phyloP scores from a whole-genome alignment of 1,284 basidiomycete genomes.

The Naganishia sp. region DNA sequence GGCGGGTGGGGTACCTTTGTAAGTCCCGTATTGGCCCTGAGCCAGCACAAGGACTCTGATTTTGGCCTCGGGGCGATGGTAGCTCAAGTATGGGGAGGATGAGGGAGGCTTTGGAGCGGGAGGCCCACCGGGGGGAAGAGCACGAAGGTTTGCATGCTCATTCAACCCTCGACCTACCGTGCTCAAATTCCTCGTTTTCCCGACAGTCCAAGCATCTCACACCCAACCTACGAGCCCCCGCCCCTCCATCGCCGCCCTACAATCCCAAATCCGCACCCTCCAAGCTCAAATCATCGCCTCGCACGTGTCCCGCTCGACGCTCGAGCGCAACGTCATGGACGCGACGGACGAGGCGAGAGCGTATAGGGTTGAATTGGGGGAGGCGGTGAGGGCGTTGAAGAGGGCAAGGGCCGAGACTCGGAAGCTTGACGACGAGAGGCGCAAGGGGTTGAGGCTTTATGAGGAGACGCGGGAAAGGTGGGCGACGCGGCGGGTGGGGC shows the following conservation, averaged over 20 bases:
- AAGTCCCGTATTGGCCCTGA: not conserved
- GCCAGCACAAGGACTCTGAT: not conserved
- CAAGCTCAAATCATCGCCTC: conserved; percentile 51
- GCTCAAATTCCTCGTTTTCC: not conserved
- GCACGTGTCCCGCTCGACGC: conserved; percentile 42
- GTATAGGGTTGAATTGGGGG: conserved; percentile 46
- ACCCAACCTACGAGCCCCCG: not conserved
- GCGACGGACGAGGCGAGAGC: conserved; percentile 41
- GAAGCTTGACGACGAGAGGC: conserved; percentile 49
- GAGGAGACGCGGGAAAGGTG: conserved; percentile 48
- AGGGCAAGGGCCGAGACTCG: conserved; percentile 47
- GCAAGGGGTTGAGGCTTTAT: conserved; percentile 40
- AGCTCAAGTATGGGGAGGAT: conserved; percentile 34
- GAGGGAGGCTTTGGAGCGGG: conserved; percentile 24
- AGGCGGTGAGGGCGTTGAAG: conserved; percentile 45
- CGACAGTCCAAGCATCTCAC: conserved; percentile 4
- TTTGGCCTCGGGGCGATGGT: not conserved
- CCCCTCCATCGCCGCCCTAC: conserved; percentile 12
- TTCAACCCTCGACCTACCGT: not conserved
- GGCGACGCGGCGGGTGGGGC: conserved; percentile 21
- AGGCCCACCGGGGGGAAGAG: conserved; percentile 20
- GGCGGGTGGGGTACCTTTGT: conserved; percentile 18
- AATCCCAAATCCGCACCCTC: conserved; percentile 41
- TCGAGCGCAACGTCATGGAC: conserved; percentile 39
- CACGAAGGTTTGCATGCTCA: not conserved